phyloP scores from a whole-genome alignment of 2,329 filamentous ascomycete species.

The Aureobasidium sp. region DNA sequence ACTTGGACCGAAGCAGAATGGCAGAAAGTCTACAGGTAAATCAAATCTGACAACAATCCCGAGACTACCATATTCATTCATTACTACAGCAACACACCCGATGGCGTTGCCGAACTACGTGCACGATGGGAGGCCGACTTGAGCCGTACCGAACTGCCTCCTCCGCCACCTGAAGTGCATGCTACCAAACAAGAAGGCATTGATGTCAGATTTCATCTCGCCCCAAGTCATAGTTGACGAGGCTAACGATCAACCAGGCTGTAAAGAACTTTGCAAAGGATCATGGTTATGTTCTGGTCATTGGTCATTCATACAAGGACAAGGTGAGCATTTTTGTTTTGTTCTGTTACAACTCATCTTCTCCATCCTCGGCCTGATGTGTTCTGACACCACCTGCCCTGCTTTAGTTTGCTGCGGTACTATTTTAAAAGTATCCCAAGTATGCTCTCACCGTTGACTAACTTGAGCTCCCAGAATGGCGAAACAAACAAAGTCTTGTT shows the following conservation, averaged over 20 bases:
- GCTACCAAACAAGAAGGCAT: conserved; percentile 17
- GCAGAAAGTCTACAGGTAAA: conserved; percentile 13
- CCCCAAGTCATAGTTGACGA: neutral
- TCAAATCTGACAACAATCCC: neutral
- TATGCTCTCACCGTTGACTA: neutral
- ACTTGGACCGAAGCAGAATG: conserved; percentile 14
- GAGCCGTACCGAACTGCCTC: conserved; percentile 16
- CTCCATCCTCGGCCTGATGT: neutral
- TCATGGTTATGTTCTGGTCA: conserved; percentile 18
- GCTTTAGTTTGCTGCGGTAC: conserved; percentile 7
- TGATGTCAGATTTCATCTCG: neutral
- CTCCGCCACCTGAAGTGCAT: conserved; percentile 17
- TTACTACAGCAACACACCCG: conserved; percentile 13
- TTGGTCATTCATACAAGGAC: conserved; percentile 19
- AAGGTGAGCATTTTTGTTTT: conserved; percentile 11
- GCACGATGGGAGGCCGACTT: conserved; percentile 17
- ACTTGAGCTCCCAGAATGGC: conserved; percentile 8
- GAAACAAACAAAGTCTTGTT: conserved; percentile 17
- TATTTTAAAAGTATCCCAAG: neutral
- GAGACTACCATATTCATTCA: neutral
- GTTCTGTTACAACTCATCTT: neutral
- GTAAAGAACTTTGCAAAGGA: conserved; percentile 18
- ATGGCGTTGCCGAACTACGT: conserved; percentile 17
- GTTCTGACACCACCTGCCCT: neutral
- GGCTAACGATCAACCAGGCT: neutral